Conservation (phyloP, 2,329 filamentous ascomycete genomes). For the Penicillium fuscoglaucum region DNA sequence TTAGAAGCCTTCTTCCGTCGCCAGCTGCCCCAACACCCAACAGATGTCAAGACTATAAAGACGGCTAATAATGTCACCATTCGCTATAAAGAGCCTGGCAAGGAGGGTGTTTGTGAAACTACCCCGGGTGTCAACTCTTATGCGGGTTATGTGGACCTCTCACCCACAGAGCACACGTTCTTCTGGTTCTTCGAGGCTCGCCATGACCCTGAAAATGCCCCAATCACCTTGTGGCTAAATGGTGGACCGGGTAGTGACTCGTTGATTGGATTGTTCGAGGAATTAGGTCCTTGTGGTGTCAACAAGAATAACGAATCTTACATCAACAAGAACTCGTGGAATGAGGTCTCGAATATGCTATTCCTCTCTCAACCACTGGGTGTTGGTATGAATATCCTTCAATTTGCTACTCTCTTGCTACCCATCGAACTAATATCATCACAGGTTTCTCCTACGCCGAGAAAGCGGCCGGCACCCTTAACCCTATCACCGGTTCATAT, state of each 20-base stretch:
- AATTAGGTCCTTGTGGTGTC: slow-evolving; percentile 47
- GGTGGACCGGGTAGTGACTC: slow-evolving; percentile 46
- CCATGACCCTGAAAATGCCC: slow-evolving; percentile 49
- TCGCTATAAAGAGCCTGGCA: slow-evolving; percentile 60
- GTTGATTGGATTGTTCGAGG: slow-evolving; percentile 45
- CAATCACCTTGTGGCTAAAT: slow-evolving; percentile 46
- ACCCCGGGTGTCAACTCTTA: slow-evolving; percentile 58
- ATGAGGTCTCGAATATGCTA: slow-evolving; percentile 59
- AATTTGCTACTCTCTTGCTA: neutral
- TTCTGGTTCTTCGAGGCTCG: slow-evolving; percentile 61
- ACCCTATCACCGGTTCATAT: slow-evolving; percentile 47
- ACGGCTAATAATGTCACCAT: slow-evolving; percentile 52
- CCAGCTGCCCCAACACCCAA: slow-evolving; percentile 40
- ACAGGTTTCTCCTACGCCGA: slow-evolving; percentile 39
- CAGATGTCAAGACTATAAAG: slow-evolving; percentile 40
- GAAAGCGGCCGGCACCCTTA: slow-evolving; percentile 43
- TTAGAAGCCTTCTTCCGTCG: slow-evolving; percentile 23
- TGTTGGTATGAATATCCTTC: slow-evolving; percentile 42
- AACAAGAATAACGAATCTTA: slow-evolving; percentile 47
- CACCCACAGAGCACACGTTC: slow-evolving; percentile 52
- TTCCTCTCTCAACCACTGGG: slow-evolving; percentile 64
- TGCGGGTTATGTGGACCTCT: slow-evolving; percentile 57
- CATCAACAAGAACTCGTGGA: slow-evolving; percentile 62
- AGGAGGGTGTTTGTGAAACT: slow-evolving; percentile 53
- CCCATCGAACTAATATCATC: neutral